Evolutionary conservation across 2,329 filamentous ascomycete species (phyloP), one percentile per base, ranked within the genome.

Genomic region (Ceratocystis colombiana): DNA sequence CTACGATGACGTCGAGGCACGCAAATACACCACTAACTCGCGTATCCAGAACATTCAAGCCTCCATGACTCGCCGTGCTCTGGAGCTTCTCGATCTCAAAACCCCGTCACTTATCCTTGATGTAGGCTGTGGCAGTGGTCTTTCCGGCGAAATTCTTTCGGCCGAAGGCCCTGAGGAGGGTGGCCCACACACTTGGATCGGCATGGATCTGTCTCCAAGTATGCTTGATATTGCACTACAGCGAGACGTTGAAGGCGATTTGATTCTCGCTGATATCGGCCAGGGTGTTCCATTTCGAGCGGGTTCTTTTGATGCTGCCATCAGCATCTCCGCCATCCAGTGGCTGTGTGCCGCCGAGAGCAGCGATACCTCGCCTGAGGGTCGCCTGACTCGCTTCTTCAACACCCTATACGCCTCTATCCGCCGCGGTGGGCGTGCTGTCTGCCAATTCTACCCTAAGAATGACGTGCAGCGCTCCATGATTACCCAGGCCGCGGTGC

Each of bases 371-470:
- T 89, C 84, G 0, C 88, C 91, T 0, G 83, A 88, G 33, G 90
- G 88, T 0, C 80, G 94, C 5, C 76, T 99, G 30, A 82, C 84
- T 3, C 81, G 93, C 57, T 99, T 99, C 74, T 99, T 99, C 75
- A 90, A 95, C 72, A 90, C 91, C 0, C 77, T 99, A 1, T 99
- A 97, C 76, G 88, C 90, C 0, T 86, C 86, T 68, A 77, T 99
- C 69, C 85, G 86, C 69, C 81, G 94, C 22, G 94, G 94, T 5
- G 94, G 90, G 0, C 83, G 90, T 46, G 94, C 94, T 0, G 93
- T 97, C 15, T 96, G 92, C 74, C 94, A 99, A 73, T 99, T 99
- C 76, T 99, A 99, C 75, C 94, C 94, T 2, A 96, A 96, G 78
- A 97, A 99, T 74, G 88, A 95, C 71, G 81, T 84, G 69, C 94